phyloP scores from a whole-genome alignment of 106 monocot species.

The Dactylorhiza incarnata region DNA sequence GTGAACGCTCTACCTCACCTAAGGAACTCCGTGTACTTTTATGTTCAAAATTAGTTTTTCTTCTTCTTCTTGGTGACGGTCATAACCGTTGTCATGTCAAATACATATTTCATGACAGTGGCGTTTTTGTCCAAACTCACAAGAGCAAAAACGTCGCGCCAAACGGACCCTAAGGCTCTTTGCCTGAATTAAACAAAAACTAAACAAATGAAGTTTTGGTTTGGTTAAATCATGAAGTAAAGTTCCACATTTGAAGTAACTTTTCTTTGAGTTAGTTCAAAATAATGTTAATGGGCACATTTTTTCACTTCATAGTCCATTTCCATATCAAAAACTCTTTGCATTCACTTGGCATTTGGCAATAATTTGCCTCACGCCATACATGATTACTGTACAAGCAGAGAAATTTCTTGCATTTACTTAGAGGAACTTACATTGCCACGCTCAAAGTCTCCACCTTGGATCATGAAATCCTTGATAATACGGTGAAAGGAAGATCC shows the following conservation, averaged over 20 bases:
- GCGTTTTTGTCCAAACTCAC: no score
- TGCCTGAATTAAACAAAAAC: no score
- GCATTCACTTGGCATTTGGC: neutral
- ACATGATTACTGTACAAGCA: neutral
- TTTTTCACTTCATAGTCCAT: neutral
- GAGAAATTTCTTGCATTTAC: neutral
- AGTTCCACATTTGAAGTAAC: neutral
- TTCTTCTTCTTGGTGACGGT: no score
- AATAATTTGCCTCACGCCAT: neutral
- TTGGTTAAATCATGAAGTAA: neutral
- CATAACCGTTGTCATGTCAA: no score
- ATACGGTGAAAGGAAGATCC: conserved; percentile 76
- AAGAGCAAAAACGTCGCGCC: no score
- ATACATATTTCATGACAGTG: no score
- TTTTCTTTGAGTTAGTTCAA: neutral
- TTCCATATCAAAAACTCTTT: neutral
- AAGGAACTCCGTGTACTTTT: no score
- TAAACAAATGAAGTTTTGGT: neutral
- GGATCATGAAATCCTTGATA: conserved; percentile 92
- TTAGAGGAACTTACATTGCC: conserved; percentile 47
- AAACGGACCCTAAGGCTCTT: no score
- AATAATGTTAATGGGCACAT: neutral
- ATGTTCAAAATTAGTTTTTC: no score
- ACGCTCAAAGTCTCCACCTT: conserved; percentile 68
- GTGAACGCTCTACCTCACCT: no score